These are phyloP conservation scores for Aphanocladium album DNA, from an alignment of 2,329 filamentous ascomycete genomes.

Conservation along the genomic window DNA sequence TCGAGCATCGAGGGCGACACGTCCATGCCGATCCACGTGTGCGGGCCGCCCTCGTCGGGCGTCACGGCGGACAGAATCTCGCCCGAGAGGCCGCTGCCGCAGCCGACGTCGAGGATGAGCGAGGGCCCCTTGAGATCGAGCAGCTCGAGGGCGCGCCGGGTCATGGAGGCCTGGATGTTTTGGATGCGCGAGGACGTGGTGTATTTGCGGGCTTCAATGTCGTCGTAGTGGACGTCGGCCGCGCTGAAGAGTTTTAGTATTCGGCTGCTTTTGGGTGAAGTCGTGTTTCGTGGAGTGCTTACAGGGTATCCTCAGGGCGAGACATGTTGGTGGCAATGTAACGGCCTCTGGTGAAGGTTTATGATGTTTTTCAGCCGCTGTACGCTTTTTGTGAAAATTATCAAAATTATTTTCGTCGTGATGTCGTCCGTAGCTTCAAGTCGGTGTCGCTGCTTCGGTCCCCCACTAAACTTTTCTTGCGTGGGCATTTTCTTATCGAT, in stretches of 20 bases:
- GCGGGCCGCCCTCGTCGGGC: conserved; percentile 71
- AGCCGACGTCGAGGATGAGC: conserved; percentile 92
- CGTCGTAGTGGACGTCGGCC: conserved; percentile 96
- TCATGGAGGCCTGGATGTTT: conserved; percentile 93
- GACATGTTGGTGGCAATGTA: conserved; percentile 62
- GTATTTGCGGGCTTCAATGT: conserved; percentile 93
- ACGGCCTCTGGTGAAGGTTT: too few species aligned
- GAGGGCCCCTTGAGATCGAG: conserved; percentile 76
- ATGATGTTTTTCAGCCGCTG: neutral
- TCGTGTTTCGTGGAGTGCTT: conserved; percentile 27
- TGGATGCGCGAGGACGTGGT: conserved; percentile 94
- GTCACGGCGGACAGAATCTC: conserved; percentile 79
- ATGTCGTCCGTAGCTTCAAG: neutral
- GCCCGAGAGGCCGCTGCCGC: conserved; percentile 88
- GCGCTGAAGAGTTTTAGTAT: conserved; percentile 49
- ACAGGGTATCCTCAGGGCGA: conserved; percentile 93
- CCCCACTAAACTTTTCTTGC: conserved; percentile 6
- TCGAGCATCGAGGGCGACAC: conserved; percentile 96
- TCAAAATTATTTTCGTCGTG: neutral
- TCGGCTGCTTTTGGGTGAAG: conserved; percentile 14
- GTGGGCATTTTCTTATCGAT: conserved; percentile 12
- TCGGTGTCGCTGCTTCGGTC: neutral
- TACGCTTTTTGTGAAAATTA: neutral
- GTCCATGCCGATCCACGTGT: conserved; percentile 97
- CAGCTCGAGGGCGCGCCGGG: conserved; percentile 83